These are phyloP conservation scores for Tetracladium setigerum DNA, from an alignment of 495 filamentous ascomycete genomes.

Conservation along the genomic window DNA sequence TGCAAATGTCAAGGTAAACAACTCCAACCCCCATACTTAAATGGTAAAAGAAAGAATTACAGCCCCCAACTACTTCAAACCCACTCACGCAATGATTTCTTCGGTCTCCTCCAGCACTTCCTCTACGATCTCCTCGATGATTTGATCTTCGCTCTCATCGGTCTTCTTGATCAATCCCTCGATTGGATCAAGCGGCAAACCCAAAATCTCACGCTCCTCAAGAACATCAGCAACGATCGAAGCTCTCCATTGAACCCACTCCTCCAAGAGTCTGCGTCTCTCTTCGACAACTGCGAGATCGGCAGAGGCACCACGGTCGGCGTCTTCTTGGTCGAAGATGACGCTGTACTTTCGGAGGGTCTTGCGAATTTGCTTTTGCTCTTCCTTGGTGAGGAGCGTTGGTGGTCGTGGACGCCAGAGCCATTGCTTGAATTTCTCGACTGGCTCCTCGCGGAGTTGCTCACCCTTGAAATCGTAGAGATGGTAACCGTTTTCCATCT, in stretches of 20 bases:
- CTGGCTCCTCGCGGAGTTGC: slow-evolving; percentile 80
- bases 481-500: slow-evolving; percentile 99
- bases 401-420: slow-evolving; percentile 86
- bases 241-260: slow-evolving; percentile 85
- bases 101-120: slow-evolving; percentile 92
- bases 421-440: slow-evolving; percentile 97
- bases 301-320: slow-evolving; percentile 81
- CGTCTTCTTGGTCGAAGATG: slow-evolving; percentile 91
- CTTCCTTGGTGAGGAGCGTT: slow-evolving; percentile 82
- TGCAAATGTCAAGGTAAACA: too few relatives aligned
- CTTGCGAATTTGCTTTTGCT: slow-evolving; percentile 96
- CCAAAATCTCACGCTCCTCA: slow-evolving; percentile 62
- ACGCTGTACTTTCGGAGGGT: slow-evolving; percentile 94
- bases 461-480: slow-evolving; percentile 92
- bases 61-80: background rate
- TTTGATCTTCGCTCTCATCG: slow-evolving; percentile 56
- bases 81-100: slow-evolving; percentile 52
- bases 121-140: slow-evolving; percentile 85
- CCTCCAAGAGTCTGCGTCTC: slow-evolving; percentile 72
- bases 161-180: slow-evolving; percentile 46
- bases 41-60: too few relatives aligned
- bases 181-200: slow-evolving; percentile 55
- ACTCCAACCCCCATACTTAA: too few relatives aligned
- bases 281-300: slow-evolving; percentile 89
- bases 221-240: slow-evolving; percentile 62